These are phyloP conservation scores for Capronia americana DNA, from an alignment of 2,329 filamentous ascomycete genomes.

Conservation along the genomic window DNA sequence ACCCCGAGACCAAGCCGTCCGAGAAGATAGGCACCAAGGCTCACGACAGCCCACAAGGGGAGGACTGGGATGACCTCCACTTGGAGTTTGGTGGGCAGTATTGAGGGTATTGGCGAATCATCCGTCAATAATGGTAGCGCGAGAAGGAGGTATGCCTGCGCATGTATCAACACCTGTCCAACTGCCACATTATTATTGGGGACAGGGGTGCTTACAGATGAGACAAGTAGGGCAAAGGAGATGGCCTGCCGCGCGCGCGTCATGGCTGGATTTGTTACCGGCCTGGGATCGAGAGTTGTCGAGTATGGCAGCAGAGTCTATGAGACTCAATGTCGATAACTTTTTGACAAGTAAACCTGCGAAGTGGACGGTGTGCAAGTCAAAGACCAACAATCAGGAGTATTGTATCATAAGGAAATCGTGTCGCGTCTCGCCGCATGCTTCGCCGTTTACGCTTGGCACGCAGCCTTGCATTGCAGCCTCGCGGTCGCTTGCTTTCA, in stretches of 20 bases:
- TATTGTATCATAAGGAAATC: constrained; percentile 2
- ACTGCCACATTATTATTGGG: not conserved
- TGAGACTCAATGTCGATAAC: not conserved
- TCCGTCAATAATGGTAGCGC: constrained; percentile 39
- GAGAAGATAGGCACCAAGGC: constrained; percentile 89
- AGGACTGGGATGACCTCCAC: constrained; percentile 83
- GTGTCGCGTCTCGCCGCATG: constrained; percentile 5
- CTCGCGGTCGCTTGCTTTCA: not conserved
- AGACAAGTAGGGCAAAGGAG: constrained; percentile 61
- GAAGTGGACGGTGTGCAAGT: not conserved
- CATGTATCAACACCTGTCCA: constrained; percentile 5
- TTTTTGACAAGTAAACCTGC: not conserved
- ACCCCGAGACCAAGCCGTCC: constrained; percentile 91
- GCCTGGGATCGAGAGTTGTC: not conserved
- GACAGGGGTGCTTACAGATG: constrained; percentile 26
- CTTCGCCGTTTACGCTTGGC: constrained; percentile 18
- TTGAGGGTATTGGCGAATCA: constrained; percentile 39
- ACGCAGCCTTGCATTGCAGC: constrained; percentile 16
- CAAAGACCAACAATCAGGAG: not conserved
- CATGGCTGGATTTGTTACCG: constrained; percentile 61
- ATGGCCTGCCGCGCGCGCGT: constrained; percentile 93
- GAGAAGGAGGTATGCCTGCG: constrained; percentile 39
- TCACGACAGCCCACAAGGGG: constrained; percentile 89
- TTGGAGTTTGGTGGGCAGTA: constrained; percentile 40
- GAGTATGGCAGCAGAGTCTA: not conserved